Conservation (phyloP, 305 asterid genomes). For the Solanum aculeatissimum region DNA sequence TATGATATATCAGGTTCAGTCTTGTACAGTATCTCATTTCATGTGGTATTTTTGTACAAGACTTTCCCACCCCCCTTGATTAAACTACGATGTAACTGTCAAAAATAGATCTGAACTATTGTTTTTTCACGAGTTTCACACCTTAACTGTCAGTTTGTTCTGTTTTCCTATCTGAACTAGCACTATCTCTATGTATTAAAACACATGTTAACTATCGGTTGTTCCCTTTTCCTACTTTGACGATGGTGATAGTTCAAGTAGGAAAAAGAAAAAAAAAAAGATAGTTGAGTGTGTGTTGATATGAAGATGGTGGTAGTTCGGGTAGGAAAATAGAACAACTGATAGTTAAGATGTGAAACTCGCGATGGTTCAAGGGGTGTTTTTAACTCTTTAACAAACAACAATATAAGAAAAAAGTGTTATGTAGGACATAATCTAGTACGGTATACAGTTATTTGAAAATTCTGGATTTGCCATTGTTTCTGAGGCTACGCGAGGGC, state of each 20-base stretch:
- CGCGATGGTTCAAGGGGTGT: not conserved
- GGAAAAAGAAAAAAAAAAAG: not conserved
- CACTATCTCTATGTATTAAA: not conserved
- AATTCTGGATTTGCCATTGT: not conserved
- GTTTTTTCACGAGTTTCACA: not conserved
- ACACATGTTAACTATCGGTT: not conserved
- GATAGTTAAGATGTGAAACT: not conserved
- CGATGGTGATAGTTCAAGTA: not conserved
- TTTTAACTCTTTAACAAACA: not conserved
- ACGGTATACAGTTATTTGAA: not conserved
- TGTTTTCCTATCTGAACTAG: not conserved
- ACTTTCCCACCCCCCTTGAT: conserved; percentile 16
- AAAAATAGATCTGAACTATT: not conserved
- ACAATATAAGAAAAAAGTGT: not conserved
- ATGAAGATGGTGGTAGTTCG: not conserved
- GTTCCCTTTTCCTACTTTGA: not conserved
- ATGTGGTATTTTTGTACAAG: conserved; percentile 68
- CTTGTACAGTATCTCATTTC: conserved; percentile 75
- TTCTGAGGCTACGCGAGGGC: not conserved
- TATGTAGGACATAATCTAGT: not conserved
- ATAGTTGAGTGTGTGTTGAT: not conserved
- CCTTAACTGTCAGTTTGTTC: not conserved
- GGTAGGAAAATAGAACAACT: not conserved
- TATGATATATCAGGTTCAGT: conserved; percentile 58
- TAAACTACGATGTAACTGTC: too few relatives aligned